Percentiles rank a stretch among this genome's conserved stretches.
These are phyloP conservation scores for Teunomyces gatunensis DNA, from an alignment of 805 yeast genomes.

Conservation along the genomic window DNA sequence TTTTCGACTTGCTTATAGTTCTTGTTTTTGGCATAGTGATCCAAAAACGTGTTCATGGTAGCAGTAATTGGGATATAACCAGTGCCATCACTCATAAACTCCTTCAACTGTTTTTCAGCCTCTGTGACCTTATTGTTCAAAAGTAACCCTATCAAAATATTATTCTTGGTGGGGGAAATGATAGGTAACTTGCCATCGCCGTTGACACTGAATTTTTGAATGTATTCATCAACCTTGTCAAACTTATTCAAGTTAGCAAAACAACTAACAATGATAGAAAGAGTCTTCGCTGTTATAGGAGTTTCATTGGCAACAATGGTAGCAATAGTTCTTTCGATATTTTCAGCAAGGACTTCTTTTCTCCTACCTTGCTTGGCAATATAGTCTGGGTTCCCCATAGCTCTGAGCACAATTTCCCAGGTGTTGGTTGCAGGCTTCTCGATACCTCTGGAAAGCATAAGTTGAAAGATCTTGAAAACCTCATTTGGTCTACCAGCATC, in stretches of 20 bases:
- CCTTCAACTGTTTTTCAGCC: constrained; percentile 43
- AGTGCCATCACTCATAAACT: constrained; percentile 31
- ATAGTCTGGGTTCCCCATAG: constrained; percentile 39
- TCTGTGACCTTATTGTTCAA: constrained; percentile 37
- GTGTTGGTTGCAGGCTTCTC: constrained; percentile 40
- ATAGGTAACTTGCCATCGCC: constrained; percentile 25
- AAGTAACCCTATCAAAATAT: constrained; percentile 44
- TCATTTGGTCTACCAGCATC: constrained; percentile 30
- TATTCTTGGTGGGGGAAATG: constrained; percentile 41
- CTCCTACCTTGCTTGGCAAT: constrained; percentile 23
- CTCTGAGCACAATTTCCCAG: constrained; percentile 60
- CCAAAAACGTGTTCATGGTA: constrained; percentile 53
- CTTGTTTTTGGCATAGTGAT: constrained; percentile 35
- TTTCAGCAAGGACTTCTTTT: constrained; percentile 19
- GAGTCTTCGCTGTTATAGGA: constrained; percentile 47
- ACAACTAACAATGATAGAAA: constrained; percentile 46
- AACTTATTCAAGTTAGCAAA: constrained; percentile 37
- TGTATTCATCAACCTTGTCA: constrained; percentile 41
- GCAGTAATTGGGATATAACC: constrained; percentile 42
- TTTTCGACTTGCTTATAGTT: constrained; percentile 50
- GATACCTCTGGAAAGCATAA: constrained; percentile 38
- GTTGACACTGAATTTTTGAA: constrained; percentile 27
- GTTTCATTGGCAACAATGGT: constrained; percentile 25
- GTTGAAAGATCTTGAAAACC: constrained; percentile 50
- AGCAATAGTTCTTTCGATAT: constrained; percentile 26